Conservation (phyloP, 495 filamentous ascomycete genomes). For the Penicillium coprophilum region DNA sequence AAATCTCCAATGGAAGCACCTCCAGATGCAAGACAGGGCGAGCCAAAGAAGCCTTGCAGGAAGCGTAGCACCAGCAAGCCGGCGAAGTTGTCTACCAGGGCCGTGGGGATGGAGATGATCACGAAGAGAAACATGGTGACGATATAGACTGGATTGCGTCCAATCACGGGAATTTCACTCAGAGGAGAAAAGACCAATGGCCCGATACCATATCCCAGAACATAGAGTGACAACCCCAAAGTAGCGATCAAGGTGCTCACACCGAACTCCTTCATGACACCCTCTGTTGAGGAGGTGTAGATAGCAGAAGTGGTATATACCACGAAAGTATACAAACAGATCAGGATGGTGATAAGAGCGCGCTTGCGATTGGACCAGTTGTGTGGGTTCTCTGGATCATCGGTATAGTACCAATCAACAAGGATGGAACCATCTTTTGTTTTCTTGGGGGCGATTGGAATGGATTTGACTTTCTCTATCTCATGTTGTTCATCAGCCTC, state of each 20-base stretch:
- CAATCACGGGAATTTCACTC: conserved; percentile 51
- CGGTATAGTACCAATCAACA: conserved; percentile 57
- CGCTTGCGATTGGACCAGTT: conserved; percentile 48
- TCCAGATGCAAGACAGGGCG: conserved; percentile 53
- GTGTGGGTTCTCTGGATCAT: conserved; percentile 54
- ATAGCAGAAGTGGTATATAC: conserved; percentile 40
- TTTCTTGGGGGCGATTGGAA: conserved; percentile 46
- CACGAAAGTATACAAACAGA: conserved; percentile 38
- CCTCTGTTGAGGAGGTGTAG: conserved; percentile 29
- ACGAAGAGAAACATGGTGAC: conserved; percentile 52
- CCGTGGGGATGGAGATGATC: conserved; percentile 48
- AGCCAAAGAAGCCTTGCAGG: conserved; percentile 56
- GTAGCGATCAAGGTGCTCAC: conserved; percentile 41
- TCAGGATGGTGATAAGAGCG: conserved; percentile 24
- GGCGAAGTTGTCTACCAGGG: conserved; percentile 47
- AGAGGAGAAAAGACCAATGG: conserved; percentile 50
- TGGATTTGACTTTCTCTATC: conserved; percentile 46
- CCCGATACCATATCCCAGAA: conserved; percentile 50
- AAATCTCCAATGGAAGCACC: conserved; percentile 57
- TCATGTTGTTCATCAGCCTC: conserved; percentile 37
- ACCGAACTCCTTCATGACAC: conserved; percentile 43
- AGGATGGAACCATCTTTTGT: conserved; percentile 42
- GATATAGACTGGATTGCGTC: conserved; percentile 53
- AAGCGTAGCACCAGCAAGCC: conserved; percentile 53
- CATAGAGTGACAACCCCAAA: conserved; percentile 53